Evolutionary conservation across 805 yeast genomes (phyloP), one percentile per base, ranked within the genome.

Genomic region (Barnettozyma siamensis): DNA sequence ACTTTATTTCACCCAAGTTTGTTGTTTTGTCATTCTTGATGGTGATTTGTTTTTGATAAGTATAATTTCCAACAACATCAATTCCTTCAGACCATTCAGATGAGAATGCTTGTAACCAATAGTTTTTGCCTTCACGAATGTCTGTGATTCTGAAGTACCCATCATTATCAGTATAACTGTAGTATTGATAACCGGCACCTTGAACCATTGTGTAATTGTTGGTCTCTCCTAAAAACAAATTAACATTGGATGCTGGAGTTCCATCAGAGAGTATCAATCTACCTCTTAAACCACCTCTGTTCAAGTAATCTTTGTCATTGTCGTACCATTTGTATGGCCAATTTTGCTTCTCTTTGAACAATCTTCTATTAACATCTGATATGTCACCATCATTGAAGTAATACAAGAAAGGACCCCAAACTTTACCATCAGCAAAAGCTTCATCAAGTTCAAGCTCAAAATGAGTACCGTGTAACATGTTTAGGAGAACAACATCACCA

Each of bases 401-500:
- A 20, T 19, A 37, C 13, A 37, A 29, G 26, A 19, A 37, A 26
- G 40, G 40, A 21, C 40, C 40, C 40, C 40, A 37, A 12, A 31
- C 30, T 24, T 37, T 37, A 11, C 40, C 40, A 16, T 37, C 40
- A 5, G 7, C 12, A 10, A 37, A 37, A 21, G 12, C 6, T 24
- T 37, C 40, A 21, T n/a, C 35, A 15, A 29, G 13, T 24, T 37
- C 30, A 17, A 37, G 34, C 18, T 37, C 40, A 15, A 37, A 37
- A 24, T 37, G 40, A n/a, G 40, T 37, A 23, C 40, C 40, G 30
- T 37, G 40, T 17, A 37, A 17, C 40, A 37, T 37, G n/a, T 37
- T 37, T 5, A 37, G 23, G n/a, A 37, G 15, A 13, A 37, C 40
- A 21, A 37, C 40, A 11, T 37, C 40, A 37, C 40, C 40, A 5